A percentile compares a stretch with the other conserved stretches of the same genome.
phyloP scores from a whole-genome alignment of 257 asterid genomes.

The Lycium ferocissimum region DNA sequence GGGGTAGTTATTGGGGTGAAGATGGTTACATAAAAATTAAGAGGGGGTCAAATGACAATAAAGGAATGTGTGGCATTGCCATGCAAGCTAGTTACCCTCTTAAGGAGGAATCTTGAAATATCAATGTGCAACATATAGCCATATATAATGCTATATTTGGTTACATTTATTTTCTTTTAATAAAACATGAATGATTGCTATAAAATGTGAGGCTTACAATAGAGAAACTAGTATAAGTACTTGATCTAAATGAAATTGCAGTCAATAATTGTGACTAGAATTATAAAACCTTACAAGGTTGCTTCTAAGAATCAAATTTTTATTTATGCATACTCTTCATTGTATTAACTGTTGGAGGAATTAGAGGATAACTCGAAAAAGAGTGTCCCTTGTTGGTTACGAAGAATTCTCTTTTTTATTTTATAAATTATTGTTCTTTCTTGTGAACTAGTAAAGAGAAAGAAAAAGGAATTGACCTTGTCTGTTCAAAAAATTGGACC shows the following conservation, averaged over 20 bases:
- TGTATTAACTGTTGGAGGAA: background rate
- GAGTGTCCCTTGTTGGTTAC: background rate
- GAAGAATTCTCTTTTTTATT: background rate
- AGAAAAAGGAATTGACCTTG: background rate
- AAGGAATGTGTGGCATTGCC: slow-evolving; percentile 63
- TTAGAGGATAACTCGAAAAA: too few species aligned
- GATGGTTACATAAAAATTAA: slow-evolving; percentile 58
- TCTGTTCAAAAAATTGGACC: background rate
- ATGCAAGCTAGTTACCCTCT: slow-evolving; percentile 61
- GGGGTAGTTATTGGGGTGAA: slow-evolving; percentile 73
- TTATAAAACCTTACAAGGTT: background rate
- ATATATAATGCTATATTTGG: background rate
- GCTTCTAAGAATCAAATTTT: background rate
- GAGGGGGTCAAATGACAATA: slow-evolving; percentile 38
- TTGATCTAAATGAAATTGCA: background rate
- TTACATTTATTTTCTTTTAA: background rate
- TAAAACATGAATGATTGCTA: background rate
- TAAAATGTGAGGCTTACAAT: background rate
- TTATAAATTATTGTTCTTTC: too few species aligned
- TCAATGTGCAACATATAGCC: background rate
- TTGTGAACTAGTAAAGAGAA: background rate
- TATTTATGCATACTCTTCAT: background rate
- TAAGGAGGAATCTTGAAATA: slow-evolving; percentile 22
- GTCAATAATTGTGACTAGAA: background rate
- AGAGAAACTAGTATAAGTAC: background rate